Evolutionary conservation across 805 yeast species (phyloP).

Genomic region (Saturnispora sekii): DNA sequence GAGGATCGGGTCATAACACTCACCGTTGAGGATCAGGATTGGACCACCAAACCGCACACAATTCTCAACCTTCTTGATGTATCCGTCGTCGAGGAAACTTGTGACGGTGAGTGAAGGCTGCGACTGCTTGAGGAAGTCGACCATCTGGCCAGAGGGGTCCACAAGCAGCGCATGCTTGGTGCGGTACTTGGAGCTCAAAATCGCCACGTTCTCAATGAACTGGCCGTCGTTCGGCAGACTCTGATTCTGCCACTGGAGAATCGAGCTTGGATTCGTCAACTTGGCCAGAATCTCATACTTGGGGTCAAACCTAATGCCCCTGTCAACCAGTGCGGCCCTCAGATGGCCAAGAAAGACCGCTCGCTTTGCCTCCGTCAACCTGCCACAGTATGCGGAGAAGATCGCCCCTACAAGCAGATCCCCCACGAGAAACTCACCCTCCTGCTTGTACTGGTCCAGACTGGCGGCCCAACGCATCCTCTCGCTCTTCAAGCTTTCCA

Average conservation of each 20-base stretch:
- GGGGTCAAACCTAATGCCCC: constrained; percentile 32
- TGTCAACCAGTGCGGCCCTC: constrained; percentile 23
- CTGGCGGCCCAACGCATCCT: constrained; percentile 64
- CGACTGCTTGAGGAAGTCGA: constrained; percentile 30
- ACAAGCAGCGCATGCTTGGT: constrained; percentile 47
- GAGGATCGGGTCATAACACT: constrained; percentile 66
- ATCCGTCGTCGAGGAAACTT: constrained; percentile 63
- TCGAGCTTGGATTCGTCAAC: constrained; percentile 18
- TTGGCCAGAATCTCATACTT: constrained; percentile 16
- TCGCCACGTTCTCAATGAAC: constrained; percentile 52
- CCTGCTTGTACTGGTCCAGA: constrained; percentile 39
- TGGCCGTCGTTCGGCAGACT: constrained; percentile 53
- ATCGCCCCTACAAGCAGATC: constrained; percentile 57
- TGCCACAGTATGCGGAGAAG: constrained; percentile 51
- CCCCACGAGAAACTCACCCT: constrained; percentile 46
- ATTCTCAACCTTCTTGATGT: constrained; percentile 62
- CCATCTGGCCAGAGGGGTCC: constrained; percentile 55
- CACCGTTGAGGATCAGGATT: constrained; percentile 70
- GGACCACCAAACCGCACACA: constrained; percentile 77
- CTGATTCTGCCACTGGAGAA: constrained; percentile 39
- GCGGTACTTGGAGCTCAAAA: constrained; percentile 26
- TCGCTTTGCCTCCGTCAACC: constrained; percentile 30
- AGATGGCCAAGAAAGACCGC: constrained; percentile 15
- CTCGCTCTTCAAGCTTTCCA: constrained; percentile 58
- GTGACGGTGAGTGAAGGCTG: constrained; percentile 40